These are phyloP conservation scores for Rasamsonia emersonii DNA, from an alignment of 2,329 filamentous ascomycete species.

Conservation along the genomic window DNA sequence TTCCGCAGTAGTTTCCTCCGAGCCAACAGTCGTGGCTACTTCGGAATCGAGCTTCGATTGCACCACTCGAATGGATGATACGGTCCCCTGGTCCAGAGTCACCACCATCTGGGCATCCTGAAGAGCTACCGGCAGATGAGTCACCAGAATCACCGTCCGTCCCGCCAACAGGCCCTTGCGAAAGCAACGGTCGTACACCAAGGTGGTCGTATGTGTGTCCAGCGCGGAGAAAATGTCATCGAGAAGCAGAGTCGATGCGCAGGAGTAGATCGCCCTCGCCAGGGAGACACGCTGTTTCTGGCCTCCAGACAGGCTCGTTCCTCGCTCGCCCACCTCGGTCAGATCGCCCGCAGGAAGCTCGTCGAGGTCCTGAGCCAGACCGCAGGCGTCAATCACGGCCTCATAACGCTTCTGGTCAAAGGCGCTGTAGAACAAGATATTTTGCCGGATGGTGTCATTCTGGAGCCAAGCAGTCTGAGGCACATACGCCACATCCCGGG, in stretches of 20 bases:
- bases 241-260: conserved; percentile 46
- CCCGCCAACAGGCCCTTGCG: conserved; percentile 47
- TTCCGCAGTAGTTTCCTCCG: conserved; percentile 1
- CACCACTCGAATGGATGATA: conserved; percentile 10
- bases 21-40: conserved; percentile 4
- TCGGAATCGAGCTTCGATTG: conserved; percentile 5
- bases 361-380: conserved; percentile 47
- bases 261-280: conserved; percentile 51
- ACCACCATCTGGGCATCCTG: conserved; percentile 15
- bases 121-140: conserved; percentile 31
- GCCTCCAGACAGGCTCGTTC: conserved; percentile 55
- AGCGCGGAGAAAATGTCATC: conserved; percentile 54
- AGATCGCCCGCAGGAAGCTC: conserved; percentile 51
- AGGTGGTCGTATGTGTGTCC: conserved; percentile 49
- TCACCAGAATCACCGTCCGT: conserved; percentile 50
- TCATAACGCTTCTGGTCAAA: conserved; percentile 50
- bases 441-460: conserved; percentile 57
- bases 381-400: conserved; percentile 53
- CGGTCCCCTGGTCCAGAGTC: conserved; percentile 13
- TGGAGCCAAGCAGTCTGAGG: conserved; percentile 58
- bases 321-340: conserved; percentile 54
- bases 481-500: conserved; percentile 48
- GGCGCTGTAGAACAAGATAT: conserved; percentile 53
- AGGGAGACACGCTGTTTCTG: conserved; percentile 55
- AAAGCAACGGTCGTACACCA: conserved; percentile 51